phyloP scores from a whole-genome alignment of 441 rosid species.

The Pelargonium fulgidum region DNA sequence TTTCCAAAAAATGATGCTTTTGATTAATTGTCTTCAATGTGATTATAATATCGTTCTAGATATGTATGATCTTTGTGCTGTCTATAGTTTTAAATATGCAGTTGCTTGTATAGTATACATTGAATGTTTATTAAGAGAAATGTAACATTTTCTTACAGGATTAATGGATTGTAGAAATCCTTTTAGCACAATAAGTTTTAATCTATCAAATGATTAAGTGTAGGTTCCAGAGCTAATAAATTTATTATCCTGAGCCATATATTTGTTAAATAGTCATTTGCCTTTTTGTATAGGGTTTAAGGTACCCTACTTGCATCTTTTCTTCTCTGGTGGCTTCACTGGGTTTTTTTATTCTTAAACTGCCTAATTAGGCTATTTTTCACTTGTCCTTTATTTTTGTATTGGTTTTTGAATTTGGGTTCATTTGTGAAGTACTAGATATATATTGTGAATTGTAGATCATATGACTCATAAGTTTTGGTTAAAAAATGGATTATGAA shows the following conservation, averaged over 20 bases:
- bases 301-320: slow-evolving; percentile 4
- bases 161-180: background rate
- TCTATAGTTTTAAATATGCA: background rate
- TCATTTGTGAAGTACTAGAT: no score
- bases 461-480: no score
- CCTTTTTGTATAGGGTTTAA: background rate
- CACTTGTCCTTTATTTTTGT: no score
- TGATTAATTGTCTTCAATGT: background rate
- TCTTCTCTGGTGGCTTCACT: background rate
- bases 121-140: background rate
- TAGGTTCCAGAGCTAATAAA: background rate
- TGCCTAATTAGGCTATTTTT: background rate
- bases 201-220: no score
- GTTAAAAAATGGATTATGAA: no score
- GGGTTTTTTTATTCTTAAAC: background rate
- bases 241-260: background rate
- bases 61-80: background rate
- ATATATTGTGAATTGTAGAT: no score
- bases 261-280: background rate
- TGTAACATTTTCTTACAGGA: background rate
- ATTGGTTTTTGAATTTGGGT: no score
- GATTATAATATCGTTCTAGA: no score
- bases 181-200: background rate
- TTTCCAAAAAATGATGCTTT: background rate
- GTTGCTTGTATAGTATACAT: background rate